Conservation (phyloP, 495 filamentous ascomycete genomes). For the Penicillium lividum region DNA sequence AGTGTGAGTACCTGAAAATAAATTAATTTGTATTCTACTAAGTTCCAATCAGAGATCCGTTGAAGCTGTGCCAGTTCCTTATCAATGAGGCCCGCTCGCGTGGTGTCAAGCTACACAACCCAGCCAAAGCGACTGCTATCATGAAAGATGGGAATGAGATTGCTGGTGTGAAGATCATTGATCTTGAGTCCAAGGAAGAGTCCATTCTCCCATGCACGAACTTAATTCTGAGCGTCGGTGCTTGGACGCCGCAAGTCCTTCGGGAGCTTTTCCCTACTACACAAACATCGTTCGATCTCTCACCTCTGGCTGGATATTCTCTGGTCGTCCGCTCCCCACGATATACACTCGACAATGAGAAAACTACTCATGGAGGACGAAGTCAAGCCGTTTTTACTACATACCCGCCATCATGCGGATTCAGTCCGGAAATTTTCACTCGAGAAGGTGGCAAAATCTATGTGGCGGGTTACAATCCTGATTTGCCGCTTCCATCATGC, state of each 20-base stretch:
- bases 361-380: constrained; percentile 28
- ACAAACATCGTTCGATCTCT: constrained; percentile 51
- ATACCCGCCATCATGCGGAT: constrained; percentile 45
- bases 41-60: constrained; percentile 52
- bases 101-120: constrained; percentile 69
- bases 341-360: constrained; percentile 37
- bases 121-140: constrained; percentile 55
- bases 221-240: constrained; percentile 67
- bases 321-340: constrained; percentile 64
- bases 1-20: constrained; percentile 44
- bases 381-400: constrained; percentile 76
- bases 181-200: constrained; percentile 24
- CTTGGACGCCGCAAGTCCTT: constrained; percentile 69
- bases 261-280: constrained; percentile 61
- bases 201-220: constrained; percentile 47
- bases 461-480: constrained; percentile 70
- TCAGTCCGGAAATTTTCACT: constrained; percentile 74
- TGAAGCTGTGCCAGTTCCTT: constrained; percentile 63
- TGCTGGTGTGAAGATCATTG: constrained; percentile 50
- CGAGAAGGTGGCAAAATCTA: constrained; percentile 67
- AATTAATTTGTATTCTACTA: constrained; percentile 5
- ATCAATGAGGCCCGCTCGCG: constrained; percentile 54
- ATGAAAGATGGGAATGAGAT: constrained; percentile 47
- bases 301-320: constrained; percentile 69
- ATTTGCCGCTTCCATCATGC: constrained; percentile 57